phyloP scores from a whole-genome alignment of 2,329 filamentous ascomycete species.

The Scleromitrula shiraiana region DNA sequence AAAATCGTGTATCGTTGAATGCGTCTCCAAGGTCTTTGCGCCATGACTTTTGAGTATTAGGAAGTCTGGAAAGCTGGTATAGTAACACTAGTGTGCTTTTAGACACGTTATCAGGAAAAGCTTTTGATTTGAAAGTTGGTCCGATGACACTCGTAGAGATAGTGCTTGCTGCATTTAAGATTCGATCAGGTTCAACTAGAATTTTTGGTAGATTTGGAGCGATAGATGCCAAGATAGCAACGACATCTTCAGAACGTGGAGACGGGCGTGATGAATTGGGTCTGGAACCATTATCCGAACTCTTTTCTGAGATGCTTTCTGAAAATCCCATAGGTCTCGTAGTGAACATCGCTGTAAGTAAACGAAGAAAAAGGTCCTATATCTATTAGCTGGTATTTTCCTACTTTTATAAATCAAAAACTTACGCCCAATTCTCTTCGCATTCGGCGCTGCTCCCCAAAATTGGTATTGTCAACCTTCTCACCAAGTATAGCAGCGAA shows the following conservation, averaged over 20 bases:
- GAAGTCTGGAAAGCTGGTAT: constrained; percentile 66
- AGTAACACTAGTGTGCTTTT: constrained; percentile 63
- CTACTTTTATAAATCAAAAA: constrained; percentile 17
- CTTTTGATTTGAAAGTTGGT: constrained; percentile 73
- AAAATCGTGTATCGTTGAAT: constrained; percentile 84
- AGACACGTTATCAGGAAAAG: constrained; percentile 79
- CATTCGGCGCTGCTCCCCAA: constrained; percentile 91
- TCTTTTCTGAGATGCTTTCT: constrained; percentile 38
- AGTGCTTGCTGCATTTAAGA: constrained; percentile 65
- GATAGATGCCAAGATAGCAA: constrained; percentile 70
- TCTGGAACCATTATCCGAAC: constrained; percentile 31
- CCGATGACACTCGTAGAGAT: constrained; percentile 80
- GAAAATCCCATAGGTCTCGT: constrained; percentile 70
- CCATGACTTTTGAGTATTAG: constrained; percentile 80
- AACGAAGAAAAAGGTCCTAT: constrained; percentile 78
- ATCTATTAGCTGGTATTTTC: not conserved
- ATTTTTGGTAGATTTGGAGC: constrained; percentile 76
- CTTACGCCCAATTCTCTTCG: constrained; percentile 77
- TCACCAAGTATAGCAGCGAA: constrained; percentile 85
- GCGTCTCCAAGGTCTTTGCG: constrained; percentile 88
- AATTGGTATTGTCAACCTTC: constrained; percentile 96
- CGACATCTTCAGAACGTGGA: constrained; percentile 60
- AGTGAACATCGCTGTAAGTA: constrained; percentile 90
- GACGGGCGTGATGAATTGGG: constrained; percentile 17
- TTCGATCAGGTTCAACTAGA: constrained; percentile 76